Percentiles rank a stretch among this genome's conserved stretches.
Conservation (phyloP, 768 basidiomycete species). For the Phaeotremella fagi region DNA sequence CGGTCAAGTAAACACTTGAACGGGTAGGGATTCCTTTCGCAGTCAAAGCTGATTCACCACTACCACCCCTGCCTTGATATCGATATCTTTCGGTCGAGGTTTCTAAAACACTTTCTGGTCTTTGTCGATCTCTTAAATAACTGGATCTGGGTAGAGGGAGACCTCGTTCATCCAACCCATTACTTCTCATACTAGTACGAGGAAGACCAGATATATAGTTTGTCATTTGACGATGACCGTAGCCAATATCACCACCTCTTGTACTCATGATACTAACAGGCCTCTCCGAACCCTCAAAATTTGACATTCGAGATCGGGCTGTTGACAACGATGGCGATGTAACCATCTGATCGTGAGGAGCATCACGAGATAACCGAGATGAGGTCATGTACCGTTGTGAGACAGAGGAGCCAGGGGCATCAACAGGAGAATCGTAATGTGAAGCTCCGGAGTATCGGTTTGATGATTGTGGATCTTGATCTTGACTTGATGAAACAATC, state of each 20-base stretch:
- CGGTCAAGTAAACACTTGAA: neutral
- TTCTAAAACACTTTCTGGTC: conserved; percentile 19
- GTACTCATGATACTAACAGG: neutral
- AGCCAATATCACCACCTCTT: neutral
- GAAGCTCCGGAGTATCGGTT: neutral
- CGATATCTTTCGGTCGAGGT: conserved; percentile 3
- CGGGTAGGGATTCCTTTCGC: conserved; percentile 2
- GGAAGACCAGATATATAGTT: conserved; percentile 30
- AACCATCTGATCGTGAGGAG: neutral
- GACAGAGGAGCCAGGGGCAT: neutral
- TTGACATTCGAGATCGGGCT: neutral
- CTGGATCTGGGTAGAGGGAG: conserved; percentile 1
- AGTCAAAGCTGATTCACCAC: conserved; percentile 3
- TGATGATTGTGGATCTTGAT: neutral
- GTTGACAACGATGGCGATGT: neutral
- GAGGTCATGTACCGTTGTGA: neutral
- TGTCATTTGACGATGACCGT: conserved; percentile 6
- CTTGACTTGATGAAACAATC: neutral
- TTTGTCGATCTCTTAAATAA: conserved; percentile 6
- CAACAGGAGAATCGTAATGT: neutral
- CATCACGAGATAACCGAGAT: neutral
- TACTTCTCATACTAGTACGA: neutral
- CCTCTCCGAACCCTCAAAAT: neutral
- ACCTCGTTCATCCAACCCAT: conserved; percentile 5
- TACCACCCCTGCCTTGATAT: conserved; percentile 5